These are phyloP conservation scores for Bodo saltans DNA, from an alignment of 78 protist species.

Conservation along the genomic window DNA sequence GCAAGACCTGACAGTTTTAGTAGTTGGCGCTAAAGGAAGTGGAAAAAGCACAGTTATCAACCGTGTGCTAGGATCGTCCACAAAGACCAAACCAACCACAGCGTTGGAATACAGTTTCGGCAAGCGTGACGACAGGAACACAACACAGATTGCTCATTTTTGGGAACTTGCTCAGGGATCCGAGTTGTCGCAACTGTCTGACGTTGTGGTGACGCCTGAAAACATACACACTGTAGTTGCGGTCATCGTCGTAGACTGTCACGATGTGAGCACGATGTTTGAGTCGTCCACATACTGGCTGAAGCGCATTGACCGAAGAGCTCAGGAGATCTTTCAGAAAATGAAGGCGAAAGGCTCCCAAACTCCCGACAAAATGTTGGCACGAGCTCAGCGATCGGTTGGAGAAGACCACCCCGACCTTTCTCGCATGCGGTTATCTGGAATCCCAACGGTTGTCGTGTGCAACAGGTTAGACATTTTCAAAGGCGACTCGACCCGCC, in stretches of 20 bases:
- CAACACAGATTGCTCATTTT: conserved; percentile 8
- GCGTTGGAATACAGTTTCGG: conserved; percentile 21
- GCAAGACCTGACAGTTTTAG: conserved; percentile 6
- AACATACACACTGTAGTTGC: not conserved
- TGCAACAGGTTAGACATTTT: not conserved
- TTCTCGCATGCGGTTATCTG: not conserved
- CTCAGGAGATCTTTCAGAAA: not conserved
- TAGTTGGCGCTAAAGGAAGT: not conserved
- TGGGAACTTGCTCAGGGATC: conserved; percentile 15
- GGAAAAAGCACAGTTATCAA: conserved; percentile 13
- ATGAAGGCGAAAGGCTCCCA: not conserved
- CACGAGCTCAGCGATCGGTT: not conserved
- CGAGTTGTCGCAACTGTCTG: conserved; percentile 1
- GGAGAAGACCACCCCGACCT: conserved; percentile 25
- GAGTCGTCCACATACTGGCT: not conserved
- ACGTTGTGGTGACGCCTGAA: conserved; percentile 14
- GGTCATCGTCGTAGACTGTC: conserved; percentile 2
- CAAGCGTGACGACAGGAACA: conserved; percentile 4
- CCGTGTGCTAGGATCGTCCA: not conserved
- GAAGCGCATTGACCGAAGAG: not conserved
- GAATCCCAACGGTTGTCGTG: conserved; percentile 6
- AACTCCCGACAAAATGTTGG: conserved; percentile 9
- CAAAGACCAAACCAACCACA: conserved; percentile 3
- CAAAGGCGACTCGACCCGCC: not conserved
- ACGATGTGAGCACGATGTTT: not conserved